phyloP scores from a whole-genome alignment of 495 filamentous ascomycete genomes.

The Clohesyomyces aquaticus region DNA sequence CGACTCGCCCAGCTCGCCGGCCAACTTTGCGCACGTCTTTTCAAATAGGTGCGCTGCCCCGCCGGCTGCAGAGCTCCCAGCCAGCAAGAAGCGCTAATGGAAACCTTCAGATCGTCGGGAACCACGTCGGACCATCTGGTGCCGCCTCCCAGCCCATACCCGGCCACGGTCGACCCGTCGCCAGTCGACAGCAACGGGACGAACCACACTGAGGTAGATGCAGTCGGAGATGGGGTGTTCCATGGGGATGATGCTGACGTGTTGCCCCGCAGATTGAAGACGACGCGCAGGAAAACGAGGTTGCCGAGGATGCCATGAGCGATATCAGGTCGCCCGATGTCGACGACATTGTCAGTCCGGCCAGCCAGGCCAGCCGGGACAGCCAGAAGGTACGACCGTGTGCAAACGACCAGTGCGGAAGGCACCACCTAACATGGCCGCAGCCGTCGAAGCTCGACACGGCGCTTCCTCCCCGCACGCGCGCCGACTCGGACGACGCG shows the following conservation, averaged over 20 bases:
- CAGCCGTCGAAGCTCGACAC: conserved; percentile 67
- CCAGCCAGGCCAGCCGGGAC: conserved; percentile 39
- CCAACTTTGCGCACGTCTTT: conserved; percentile 52
- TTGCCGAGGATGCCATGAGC: conserved; percentile 43
- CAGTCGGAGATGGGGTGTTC: conserved; percentile 48
- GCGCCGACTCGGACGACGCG: conserved; percentile 68
- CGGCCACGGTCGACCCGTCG: conserved; percentile 64
- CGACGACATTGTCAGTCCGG: conserved; percentile 44
- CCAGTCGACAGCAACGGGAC: conserved; percentile 78
- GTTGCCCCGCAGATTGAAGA: conserved; percentile 69
- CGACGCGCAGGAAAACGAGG: conserved; percentile 56
- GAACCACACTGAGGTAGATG: conserved; percentile 49
- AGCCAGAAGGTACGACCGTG: conserved; percentile 38
- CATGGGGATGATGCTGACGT: conserved; percentile 19
- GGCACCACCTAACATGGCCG: conserved; percentile 6
- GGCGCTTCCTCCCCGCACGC: conserved; percentile 55
- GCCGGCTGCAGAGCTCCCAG: background rate
- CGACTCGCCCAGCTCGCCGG: conserved; percentile 61
- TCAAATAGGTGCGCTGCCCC: conserved; percentile 54
- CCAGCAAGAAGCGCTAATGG: conserved; percentile 25
- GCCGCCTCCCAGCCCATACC: conserved; percentile 47
- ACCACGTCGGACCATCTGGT: conserved; percentile 39
- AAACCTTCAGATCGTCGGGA: conserved; percentile 42
- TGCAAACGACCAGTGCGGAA: conserved; percentile 5
- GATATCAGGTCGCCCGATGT: conserved; percentile 47